Percentiles rank a stretch among this genome's conserved stretches.
phyloP scores from a whole-genome alignment of 345 rosid genomes.

The Populus deltoides region DNA sequence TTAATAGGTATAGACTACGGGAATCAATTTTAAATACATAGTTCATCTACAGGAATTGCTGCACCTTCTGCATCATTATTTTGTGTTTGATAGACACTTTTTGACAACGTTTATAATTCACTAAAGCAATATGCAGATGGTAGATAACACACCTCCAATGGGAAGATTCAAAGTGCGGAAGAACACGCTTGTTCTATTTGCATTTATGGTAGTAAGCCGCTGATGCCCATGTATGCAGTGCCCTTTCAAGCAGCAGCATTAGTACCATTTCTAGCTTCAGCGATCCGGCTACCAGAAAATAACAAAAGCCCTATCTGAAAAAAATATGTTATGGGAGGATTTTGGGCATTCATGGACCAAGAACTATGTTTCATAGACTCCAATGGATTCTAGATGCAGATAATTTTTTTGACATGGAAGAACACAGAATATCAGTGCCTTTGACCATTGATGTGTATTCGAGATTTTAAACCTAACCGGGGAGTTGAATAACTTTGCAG shows the following conservation, averaged over 20 bases:
- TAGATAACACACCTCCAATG: constrained; percentile 59
- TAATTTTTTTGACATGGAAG: not conserved
- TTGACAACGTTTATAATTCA: too few species aligned
- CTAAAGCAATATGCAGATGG: constrained; percentile 4
- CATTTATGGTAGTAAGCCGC: constrained; percentile 27
- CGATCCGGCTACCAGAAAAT: constrained; percentile 51
- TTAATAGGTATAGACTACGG: not conserved
- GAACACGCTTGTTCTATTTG: constrained; percentile 25
- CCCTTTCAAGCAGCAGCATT: constrained; percentile 19
- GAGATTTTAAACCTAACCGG: not conserved
- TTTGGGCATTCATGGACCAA: not conserved
- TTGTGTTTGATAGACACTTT: too few species aligned
- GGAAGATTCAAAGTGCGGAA: constrained; percentile 69
- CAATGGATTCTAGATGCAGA: not conserved
- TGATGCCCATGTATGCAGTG: constrained; percentile 29
- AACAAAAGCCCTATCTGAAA: constrained; percentile 63
- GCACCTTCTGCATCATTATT: too few species aligned
- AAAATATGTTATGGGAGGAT: constrained; percentile 37
- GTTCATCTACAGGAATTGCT: not conserved
- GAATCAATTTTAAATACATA: not conserved
- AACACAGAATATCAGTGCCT: not conserved
- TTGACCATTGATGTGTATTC: not conserved
- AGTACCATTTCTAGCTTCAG: constrained; percentile 43
- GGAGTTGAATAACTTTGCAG: not conserved
- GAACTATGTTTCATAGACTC: not conserved